Evolutionary conservation across 2,329 filamentous ascomycete genomes (phyloP).

Genomic region (Pseudovirgaria hyperparasitica): DNA sequence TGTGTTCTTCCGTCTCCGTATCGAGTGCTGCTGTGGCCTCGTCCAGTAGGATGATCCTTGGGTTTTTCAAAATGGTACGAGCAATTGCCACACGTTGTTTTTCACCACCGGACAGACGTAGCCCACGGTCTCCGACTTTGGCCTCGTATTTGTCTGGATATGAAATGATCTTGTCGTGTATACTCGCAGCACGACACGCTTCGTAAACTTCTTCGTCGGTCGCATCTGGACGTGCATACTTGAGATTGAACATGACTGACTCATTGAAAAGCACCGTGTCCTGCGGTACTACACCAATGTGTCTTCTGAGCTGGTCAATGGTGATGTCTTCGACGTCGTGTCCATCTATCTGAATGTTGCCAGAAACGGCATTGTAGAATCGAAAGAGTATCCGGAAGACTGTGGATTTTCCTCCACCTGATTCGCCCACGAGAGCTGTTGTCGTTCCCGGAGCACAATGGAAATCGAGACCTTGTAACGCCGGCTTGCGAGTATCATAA

Average conservation of each 20-base stretch:
- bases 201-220: conserved; percentile 71
- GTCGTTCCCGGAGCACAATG: conserved; percentile 81
- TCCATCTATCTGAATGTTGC: conserved; percentile 74
- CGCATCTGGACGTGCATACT: conserved; percentile 71
- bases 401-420: conserved; percentile 92
- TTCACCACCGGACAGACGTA: conserved; percentile 79
- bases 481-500: conserved; percentile 77
- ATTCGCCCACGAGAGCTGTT: conserved; percentile 91
- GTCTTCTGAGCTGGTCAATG: conserved; percentile 80
- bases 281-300: conserved; percentile 93
- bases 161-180: conserved; percentile 80
- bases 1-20: conserved; percentile 84
- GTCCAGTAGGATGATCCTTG: conserved; percentile 82
- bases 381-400: conserved; percentile 92
- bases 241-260: conserved; percentile 86
- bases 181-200: conserved; percentile 76
- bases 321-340: conserved; percentile 74
- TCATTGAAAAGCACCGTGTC: conserved; percentile 95
- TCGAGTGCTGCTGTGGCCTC: conserved; percentile 88
- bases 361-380: conserved; percentile 78
- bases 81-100: conserved; percentile 92
- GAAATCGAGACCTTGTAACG: conserved; percentile 73
- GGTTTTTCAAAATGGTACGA: conserved; percentile 82
- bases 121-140: conserved; percentile 79
- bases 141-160: conserved; percentile 85